Base-by-base conservation (phyloP, 2,329 filamentous ascomycete genomes). In the Penicillium sp. region DNA sequence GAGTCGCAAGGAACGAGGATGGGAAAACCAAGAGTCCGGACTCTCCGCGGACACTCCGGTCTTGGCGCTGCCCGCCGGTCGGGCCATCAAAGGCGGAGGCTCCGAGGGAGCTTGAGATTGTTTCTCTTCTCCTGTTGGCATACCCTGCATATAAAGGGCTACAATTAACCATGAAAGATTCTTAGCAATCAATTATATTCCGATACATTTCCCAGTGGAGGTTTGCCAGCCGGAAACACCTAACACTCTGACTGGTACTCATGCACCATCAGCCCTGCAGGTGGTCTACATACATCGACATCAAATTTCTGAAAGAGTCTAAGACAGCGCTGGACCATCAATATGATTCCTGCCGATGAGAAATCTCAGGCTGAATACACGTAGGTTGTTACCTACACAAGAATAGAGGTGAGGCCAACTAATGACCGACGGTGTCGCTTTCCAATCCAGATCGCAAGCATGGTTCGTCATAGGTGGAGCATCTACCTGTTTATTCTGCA, bases 401-500 rank as follows among this genome's bases (percentile, higher is more conserved):
- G 11, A 24, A 14, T 40, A 6, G 18, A 7, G 9, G 9, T 9
- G n/a, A 19, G n/a, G 10, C 13, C 13, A 40, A 40, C 18, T 18
- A 4, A 41, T 11, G n/a, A 4, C 24, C 37, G 35, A 50, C 36
- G 27, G 27, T 1, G 6, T 31, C 27, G 27, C 27, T 31, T 43
- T 46, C 19, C 10, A 50, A 53, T 24, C 5, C 19, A 76, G 73
- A 1, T 55, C 61, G 3, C 65, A 65, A 36, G 66, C 72, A 50
- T 69, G 66, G 41, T 56, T 75, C 6, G 60, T 68, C 2, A 60
- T 77, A 14, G 18, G 69, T 10, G 75, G 75, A 1, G 68, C 73
- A 4, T 69, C 66, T 6, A 61, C 67, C 1, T 66, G 66, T 9
- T 43, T 71, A 0, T 77, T 77, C 55, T 77, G 75, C 59, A 74